Evolutionary conservation across 2,329 filamentous ascomycete species (phyloP).

Genomic region (Calonectria honghensis): DNA sequence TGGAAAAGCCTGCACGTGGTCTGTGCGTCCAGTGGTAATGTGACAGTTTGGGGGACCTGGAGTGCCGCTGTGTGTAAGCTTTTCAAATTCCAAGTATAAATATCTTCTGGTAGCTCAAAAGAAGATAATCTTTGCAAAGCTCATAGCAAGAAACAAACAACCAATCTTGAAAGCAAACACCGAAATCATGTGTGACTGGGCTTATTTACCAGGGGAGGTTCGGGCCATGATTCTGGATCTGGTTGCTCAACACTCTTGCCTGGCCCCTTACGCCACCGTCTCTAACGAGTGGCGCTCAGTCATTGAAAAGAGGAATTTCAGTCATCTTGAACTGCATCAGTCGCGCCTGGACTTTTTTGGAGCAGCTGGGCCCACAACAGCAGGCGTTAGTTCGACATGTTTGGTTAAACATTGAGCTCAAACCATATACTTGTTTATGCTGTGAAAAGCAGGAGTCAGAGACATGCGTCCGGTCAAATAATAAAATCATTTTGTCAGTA

Average conservation of each 20-base stretch:
- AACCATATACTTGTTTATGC: slow-evolving; percentile 28
- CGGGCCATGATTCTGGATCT: slow-evolving; percentile 30
- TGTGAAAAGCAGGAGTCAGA: slow-evolving; percentile 29
- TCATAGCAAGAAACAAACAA: too few relatives aligned
- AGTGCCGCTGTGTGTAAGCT: too few relatives aligned
- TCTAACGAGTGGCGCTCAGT: slow-evolving; percentile 33
- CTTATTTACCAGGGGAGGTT: slow-evolving; percentile 31
- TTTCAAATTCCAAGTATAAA: too few relatives aligned
- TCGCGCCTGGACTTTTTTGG: slow-evolving; percentile 22
- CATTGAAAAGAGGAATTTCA: slow-evolving; percentile 37
- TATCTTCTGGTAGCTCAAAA: too few relatives aligned
- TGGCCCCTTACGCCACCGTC: slow-evolving; percentile 18
- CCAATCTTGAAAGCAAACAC: too few relatives aligned
- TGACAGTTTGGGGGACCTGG: not conserved
- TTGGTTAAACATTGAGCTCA: slow-evolving; percentile 45
- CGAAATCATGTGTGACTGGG: too few relatives aligned
- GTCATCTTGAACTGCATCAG: slow-evolving; percentile 25
- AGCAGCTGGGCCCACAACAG: not conserved
- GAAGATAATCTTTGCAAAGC: too few relatives aligned
- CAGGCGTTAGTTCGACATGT: slow-evolving; percentile 30
- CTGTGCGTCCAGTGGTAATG: not conserved
- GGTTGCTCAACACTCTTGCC: not conserved
- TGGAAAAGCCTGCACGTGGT: not conserved
- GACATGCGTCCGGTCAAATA: not conserved
- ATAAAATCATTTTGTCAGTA: slow-evolving; percentile 13